Percentiles rank a stretch among this genome's conserved stretches.
Conservation (phyloP, 2,329 filamentous ascomycete genomes). For the Trichophyton verrucosum region DNA sequence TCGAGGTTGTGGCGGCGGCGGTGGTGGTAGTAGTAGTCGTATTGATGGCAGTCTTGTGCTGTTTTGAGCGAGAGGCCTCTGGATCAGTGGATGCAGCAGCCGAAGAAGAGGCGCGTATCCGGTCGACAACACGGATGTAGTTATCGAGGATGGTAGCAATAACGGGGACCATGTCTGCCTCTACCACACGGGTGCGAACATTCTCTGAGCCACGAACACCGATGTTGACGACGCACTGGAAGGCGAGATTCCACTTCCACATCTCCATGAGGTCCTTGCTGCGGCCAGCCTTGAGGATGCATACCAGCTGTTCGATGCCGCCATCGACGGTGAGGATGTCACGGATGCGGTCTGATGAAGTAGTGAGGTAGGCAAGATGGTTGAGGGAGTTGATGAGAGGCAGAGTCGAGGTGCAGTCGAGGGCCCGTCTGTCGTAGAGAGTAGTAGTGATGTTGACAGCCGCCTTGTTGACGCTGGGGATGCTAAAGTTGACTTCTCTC, state of each 20-base stretch:
- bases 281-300: conserved; percentile 92
- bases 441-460: conserved; percentile 97
- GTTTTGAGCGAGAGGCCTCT: conserved; percentile 17
- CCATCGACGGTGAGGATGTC: conserved; percentile 98
- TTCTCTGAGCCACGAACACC: conserved; percentile 89
- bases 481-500: conserved; percentile 99
- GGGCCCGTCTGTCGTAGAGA: conserved; percentile 89
- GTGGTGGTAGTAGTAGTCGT: conserved; percentile 18
- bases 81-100: conserved; percentile 15
- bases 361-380: conserved; percentile 95
- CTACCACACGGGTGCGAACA: conserved; percentile 87
- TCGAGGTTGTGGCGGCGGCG: too few species aligned
- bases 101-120: conserved; percentile 61
- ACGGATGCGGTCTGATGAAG: conserved; percentile 89
- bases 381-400: conserved; percentile 98
- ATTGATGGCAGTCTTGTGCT: conserved; percentile 19
- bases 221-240: conserved; percentile 98
- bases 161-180: conserved; percentile 97
- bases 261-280: conserved; percentile 99
- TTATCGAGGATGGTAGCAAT: conserved; percentile 97
- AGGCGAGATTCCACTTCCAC: conserved; percentile 99
- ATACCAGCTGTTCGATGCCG: conserved; percentile 89
- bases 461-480: conserved; percentile 98
- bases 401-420: conserved; percentile 95
- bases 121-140: conserved; percentile 93